Base-by-base conservation (phyloP, 768 basidiomycete genomes). In the Boletus eberwhitei region DNA sequence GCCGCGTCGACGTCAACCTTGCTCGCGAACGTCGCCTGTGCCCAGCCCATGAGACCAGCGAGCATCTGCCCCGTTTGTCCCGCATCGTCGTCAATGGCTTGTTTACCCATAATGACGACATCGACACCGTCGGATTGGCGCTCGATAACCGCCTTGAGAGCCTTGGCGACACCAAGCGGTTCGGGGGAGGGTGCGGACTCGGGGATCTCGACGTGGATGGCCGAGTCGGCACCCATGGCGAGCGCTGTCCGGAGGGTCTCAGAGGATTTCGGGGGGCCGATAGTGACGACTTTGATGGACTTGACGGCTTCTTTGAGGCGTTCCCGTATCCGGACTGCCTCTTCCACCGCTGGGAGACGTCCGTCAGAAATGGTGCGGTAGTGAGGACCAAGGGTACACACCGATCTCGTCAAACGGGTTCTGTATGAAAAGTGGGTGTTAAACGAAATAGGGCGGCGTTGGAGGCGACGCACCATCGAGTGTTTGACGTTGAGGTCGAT, bases 401-500 rank as follows among this genome's bases (percentile, higher is more conserved):
- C 94, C 96, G 67, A 98, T 98, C 75, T 99, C 97, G 70, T 98
- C 96, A 65, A 98, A 98, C 0, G 97, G 96, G 73, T 98, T 98
- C 95, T 98, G 64, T 52, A 14, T 37, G 21, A 11, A 13, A 41
- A n/a, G 12, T 22, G 39, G 3, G 17, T 37, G 45, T 55, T 39
- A 24, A 32, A 56, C 9, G 19, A 34, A 57, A 21, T 21, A 35
- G 32, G 12, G 11, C 5, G 13, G 21, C 9, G 4, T 14, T 35
- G 38, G 32, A 36, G 13, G 36, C 8, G 39, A 63, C 86, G 61
- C 60, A 94, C 96, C 95, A 99, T 98, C 2, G 93, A 95, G 75
- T 99, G 97, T 80, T 99, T 99, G 63, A 97, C 96, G 71, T 88
- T 93, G 52, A 90, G 87, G 77, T 99, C 96, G 39, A 99, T 85